A percentile compares a stretch with the other conserved stretches of the same genome.
These are phyloP conservation scores for Erodium texanum DNA, from an alignment of 441 rosid species.

Conservation along the genomic window DNA sequence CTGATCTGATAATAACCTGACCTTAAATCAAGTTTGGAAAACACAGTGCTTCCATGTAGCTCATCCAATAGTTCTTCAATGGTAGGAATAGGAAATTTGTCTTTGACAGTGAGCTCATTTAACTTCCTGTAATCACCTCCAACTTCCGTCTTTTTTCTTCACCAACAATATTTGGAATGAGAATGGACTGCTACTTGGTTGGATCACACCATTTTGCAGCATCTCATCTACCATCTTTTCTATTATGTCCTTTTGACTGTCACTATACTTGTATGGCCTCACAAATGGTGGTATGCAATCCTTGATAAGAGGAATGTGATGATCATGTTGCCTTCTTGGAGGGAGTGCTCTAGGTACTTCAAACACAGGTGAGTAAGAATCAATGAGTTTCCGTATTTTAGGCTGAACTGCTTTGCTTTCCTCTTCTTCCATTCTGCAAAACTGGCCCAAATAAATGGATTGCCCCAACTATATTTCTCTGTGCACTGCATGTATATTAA, in stretches of 20 bases:
- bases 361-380: too few relatives aligned
- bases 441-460: too few relatives aligned
- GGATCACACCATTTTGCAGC: neutral
- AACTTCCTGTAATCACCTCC: neutral
- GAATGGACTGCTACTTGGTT: neutral
- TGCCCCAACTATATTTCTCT: too few relatives aligned
- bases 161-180: neutral
- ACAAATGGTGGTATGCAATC: too few relatives aligned
- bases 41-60: neutral
- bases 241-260: neutral
- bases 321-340: too few relatives aligned
- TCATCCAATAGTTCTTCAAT: conserved; percentile 7
- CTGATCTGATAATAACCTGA: conserved; percentile 8
- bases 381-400: too few relatives aligned
- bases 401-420: too few relatives aligned
- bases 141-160: neutral
- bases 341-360: too few relatives aligned
- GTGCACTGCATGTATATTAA: too few relatives aligned
- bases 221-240: neutral
- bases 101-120: neutral
- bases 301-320: too few relatives aligned
- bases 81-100: conserved; percentile 1
- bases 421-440: too few relatives aligned
- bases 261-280: too few relatives aligned
- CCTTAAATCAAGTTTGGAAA: conserved; percentile 2